Conservation (phyloP, 805 yeast genomes). For the Suhomyces pyralidae region DNA sequence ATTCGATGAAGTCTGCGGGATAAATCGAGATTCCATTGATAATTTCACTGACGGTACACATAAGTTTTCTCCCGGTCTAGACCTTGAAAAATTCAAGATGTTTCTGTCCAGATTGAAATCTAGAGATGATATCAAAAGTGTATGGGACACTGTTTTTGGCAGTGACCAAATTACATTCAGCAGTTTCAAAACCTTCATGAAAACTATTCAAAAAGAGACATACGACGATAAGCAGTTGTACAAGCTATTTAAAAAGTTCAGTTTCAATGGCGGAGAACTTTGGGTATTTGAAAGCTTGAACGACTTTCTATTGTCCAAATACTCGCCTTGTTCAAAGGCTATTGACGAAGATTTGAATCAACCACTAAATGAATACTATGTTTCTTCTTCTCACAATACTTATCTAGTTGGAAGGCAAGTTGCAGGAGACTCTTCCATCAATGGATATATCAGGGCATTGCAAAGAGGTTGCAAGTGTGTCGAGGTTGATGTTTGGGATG, state of each 20-base stretch:
- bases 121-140: constrained; percentile 55
- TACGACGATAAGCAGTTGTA: constrained; percentile 22
- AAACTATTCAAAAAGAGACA: constrained; percentile 46
- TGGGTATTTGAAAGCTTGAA: constrained; percentile 24
- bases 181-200: constrained; percentile 39
- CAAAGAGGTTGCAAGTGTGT: constrained; percentile 92
- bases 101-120: constrained; percentile 68
- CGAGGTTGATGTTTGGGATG: constrained; percentile 96
- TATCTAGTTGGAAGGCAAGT: constrained; percentile 85
- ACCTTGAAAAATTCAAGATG: constrained; percentile 68
- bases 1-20: constrained; percentile 37
- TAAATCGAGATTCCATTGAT: background rate
- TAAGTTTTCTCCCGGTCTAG: constrained; percentile 26
- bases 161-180: constrained; percentile 18
- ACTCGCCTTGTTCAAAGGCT: constrained; percentile 18
- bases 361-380: constrained; percentile 83
- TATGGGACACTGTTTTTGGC: constrained; percentile 44
- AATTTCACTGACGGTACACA: background rate
- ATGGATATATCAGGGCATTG: constrained; percentile 80
- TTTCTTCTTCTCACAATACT: constrained; percentile 94
- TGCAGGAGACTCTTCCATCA: constrained; percentile 83
- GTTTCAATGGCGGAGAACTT: constrained; percentile 12
- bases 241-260: constrained; percentile 29
- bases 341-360: constrained; percentile 15
- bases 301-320: constrained; percentile 30